These are phyloP conservation scores for Candida pseudoglaebosa DNA, from an alignment of 805 yeast genomes.

Conservation along the genomic window DNA sequence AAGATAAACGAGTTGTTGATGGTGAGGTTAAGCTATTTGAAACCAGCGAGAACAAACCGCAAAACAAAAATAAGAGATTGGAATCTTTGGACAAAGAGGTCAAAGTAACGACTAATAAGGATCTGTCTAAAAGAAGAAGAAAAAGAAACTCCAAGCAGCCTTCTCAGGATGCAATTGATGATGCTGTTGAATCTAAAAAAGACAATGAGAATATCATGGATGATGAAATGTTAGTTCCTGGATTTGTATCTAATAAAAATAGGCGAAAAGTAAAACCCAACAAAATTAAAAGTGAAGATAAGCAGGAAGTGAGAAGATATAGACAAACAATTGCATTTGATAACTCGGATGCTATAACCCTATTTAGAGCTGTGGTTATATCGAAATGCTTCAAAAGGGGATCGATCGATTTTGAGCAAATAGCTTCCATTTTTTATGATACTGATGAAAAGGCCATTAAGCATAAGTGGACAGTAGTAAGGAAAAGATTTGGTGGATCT, in stretches of 20 bases:
- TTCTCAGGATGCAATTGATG: background rate
- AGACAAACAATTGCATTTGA: constrained; percentile 23
- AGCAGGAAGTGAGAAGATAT: constrained; percentile 8
- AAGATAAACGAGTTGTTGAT: constrained; percentile 21
- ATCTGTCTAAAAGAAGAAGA: constrained; percentile 3
- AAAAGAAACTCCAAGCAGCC: background rate
- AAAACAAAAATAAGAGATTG: constrained; percentile 18
- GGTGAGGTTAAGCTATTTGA: constrained; percentile 24
- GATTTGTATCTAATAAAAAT: constrained; percentile 11
- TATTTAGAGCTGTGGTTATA: constrained; percentile 65
- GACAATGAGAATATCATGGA: background rate
- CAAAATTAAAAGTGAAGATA: constrained; percentile 1
- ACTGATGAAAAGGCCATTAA: constrained; percentile 42
- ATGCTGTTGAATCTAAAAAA: too few species aligned
- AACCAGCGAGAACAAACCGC: constrained; percentile 6
- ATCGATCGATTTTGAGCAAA: constrained; percentile 60
- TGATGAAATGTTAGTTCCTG: constrained; percentile 1
- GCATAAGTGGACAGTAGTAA: constrained; percentile 68
- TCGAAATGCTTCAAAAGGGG: constrained; percentile 57
- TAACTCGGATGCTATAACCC: constrained; percentile 46
- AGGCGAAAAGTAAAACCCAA: constrained; percentile 11
- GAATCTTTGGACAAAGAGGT: constrained; percentile 12
- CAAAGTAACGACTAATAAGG: background rate
- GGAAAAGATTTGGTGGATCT: constrained; percentile 44
- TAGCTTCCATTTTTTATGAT: constrained; percentile 47